Percentiles rank a stretch among this genome's conserved stretches.
These are phyloP conservation scores for Trypanosoma rangeli DNA, from an alignment of 208 protist genomes.

Conservation along the genomic window DNA sequence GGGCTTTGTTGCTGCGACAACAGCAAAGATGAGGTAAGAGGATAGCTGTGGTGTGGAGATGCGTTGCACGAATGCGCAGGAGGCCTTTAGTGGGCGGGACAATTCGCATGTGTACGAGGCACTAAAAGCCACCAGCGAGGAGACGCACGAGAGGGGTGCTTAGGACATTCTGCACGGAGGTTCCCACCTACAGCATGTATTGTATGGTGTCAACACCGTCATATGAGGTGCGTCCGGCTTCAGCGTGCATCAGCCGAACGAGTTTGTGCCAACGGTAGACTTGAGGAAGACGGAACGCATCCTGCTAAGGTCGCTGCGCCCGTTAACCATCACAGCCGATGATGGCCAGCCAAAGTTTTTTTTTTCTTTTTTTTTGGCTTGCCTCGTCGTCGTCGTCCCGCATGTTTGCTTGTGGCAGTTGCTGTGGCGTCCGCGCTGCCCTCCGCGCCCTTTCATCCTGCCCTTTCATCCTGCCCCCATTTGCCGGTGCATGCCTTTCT, in stretches of 20 bases:
- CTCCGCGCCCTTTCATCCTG: background rate
- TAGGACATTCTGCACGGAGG: background rate
- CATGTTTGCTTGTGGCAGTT: too few relatives aligned
- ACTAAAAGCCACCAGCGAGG: conserved; percentile 13
- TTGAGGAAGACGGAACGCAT: conserved; percentile 5
- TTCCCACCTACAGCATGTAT: background rate
- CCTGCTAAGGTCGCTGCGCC: conserved; percentile 3
- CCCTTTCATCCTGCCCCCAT: too few relatives aligned
- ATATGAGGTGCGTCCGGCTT: background rate
- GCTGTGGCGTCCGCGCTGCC: too few relatives aligned
- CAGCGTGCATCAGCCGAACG: conserved; percentile 1
- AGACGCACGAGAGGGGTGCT: background rate
- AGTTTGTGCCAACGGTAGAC: background rate
- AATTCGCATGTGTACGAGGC: background rate
- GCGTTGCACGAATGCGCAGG: background rate
- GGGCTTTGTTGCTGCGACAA: conserved; percentile 31
- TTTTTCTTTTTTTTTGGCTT: background rate
- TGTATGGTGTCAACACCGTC: background rate
- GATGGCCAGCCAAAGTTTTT: background rate
- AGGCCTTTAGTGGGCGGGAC: conserved; percentile 1
- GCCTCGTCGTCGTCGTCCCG: too few relatives aligned
- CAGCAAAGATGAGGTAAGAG: conserved; percentile 33
- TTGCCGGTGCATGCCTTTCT: background rate
- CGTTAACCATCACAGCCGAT: background rate
- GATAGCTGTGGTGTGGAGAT: conserved; percentile 12